A percentile compares a stretch with the other conserved stretches of the same genome.
Evolutionary conservation across 345 rosid species (phyloP).

Genomic region (Populus deltoides): DNA sequence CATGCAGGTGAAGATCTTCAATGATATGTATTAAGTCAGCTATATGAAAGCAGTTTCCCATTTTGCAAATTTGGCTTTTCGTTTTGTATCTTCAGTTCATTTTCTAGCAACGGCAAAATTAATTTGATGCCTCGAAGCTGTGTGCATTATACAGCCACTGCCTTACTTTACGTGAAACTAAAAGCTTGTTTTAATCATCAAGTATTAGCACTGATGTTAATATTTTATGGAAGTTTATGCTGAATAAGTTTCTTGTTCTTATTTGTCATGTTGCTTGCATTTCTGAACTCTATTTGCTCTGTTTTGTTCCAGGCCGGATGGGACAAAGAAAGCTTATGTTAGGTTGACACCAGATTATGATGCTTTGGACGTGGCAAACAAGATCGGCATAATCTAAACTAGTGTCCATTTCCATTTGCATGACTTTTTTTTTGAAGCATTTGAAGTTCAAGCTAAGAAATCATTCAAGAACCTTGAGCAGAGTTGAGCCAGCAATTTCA

Average conservation of each 20-base stretch:
- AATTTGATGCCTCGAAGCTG: not conserved
- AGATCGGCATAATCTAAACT: conserved; percentile 75
- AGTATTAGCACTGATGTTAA: not conserved
- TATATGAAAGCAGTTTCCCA: not conserved
- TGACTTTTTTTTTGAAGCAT: not conserved
- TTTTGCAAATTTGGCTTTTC: not conserved
- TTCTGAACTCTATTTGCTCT: not conserved
- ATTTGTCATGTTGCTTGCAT: not conserved
- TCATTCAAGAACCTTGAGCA: not conserved
- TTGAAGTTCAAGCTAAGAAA: not conserved
- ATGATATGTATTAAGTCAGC: not conserved
- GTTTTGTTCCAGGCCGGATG: conserved; percentile 68
- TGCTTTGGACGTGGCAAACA: conserved; percentile 95
- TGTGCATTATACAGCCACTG: not conserved
- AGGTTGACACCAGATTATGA: conserved; percentile 89
- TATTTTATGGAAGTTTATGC: not conserved
- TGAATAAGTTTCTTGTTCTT: not conserved
- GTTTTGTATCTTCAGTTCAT: not conserved
- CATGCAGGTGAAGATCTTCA: not conserved
- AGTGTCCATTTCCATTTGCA: not conserved
- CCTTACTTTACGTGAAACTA: not conserved
- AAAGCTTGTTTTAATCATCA: not conserved
- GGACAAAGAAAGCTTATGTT: conserved; percentile 90
- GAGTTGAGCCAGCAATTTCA: not conserved
- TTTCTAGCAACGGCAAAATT: not conserved